These are phyloP conservation scores for Trichoderma simmonsii DNA, from an alignment of 2,329 filamentous ascomycete genomes.

Conservation along the genomic window DNA sequence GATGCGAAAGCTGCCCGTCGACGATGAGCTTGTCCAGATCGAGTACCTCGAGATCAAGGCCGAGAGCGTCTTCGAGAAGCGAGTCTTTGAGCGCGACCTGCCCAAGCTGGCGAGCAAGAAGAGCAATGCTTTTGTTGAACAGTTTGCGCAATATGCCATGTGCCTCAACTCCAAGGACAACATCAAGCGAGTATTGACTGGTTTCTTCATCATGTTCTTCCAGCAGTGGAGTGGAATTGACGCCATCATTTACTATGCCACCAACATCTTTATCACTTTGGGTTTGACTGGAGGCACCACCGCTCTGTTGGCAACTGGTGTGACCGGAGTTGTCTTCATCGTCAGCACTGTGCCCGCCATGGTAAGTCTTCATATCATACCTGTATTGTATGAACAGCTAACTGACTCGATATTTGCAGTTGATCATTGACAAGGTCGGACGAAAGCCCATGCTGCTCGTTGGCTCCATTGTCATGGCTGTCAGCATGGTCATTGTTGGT, in stretches of 20 bases:
- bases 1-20: constrained; percentile 59
- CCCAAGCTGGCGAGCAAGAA: constrained; percentile 42
- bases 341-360: constrained; percentile 65
- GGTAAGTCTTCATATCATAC: background rate
- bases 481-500: constrained; percentile 69
- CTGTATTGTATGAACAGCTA: background rate
- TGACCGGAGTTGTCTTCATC: constrained; percentile 69
- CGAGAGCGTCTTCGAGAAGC: constrained; percentile 70
- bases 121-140: constrained; percentile 40
- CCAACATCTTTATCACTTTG: constrained; percentile 65
- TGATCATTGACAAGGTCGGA: constrained; percentile 63
- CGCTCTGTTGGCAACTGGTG: constrained; percentile 65
- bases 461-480: constrained; percentile 68
- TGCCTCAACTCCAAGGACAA: constrained; percentile 48
- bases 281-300: constrained; percentile 52
- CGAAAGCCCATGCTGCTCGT: constrained; percentile 60
- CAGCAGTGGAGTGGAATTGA: constrained; percentile 42
- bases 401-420: constrained; percentile 18
- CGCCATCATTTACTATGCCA: constrained; percentile 63
- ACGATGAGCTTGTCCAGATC: constrained; percentile 67
- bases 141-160: constrained; percentile 50
- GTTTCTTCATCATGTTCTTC: constrained; percentile 57
- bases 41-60: constrained; percentile 82
- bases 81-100: constrained; percentile 59
- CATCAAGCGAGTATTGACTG: constrained; percentile 62